phyloP scores from a whole-genome alignment of 2,329 filamentous ascomycete genomes.

The Pseudogymnoascus sp. region DNA sequence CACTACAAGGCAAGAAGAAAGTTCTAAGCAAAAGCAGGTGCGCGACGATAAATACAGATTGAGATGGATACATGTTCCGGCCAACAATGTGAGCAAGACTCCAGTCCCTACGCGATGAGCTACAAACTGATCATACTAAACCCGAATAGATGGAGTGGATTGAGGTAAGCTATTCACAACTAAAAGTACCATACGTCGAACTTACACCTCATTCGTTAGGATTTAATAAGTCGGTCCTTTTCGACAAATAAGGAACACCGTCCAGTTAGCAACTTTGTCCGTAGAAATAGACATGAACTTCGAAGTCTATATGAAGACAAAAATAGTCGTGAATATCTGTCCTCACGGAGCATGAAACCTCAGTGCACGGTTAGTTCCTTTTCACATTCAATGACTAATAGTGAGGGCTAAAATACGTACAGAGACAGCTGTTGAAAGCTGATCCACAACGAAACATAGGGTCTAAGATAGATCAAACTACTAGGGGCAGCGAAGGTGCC shows the following conservation, averaged over 20 bases:
- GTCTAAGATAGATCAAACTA: background rate
- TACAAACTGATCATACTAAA: background rate
- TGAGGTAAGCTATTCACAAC: background rate
- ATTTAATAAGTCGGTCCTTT: constrained; percentile 1
- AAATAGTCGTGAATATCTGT: background rate
- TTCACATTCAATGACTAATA: background rate
- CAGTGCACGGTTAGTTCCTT: background rate
- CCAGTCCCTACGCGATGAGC: background rate
- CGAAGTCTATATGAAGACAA: background rate
- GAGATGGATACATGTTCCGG: constrained; percentile 3
- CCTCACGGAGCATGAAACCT: background rate
- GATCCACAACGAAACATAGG: background rate
- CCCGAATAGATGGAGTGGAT: background rate
- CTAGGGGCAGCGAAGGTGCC: background rate
- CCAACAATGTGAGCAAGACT: background rate
- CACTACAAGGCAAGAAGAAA: background rate
- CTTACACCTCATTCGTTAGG: background rate
- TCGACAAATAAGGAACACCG: background rate
- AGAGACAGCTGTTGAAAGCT: background rate
- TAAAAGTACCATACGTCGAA: background rate
- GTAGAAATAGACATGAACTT: background rate
- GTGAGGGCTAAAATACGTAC: background rate
- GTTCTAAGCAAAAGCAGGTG: background rate
- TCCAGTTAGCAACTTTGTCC: background rate
- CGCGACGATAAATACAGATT: background rate